Percentiles rank a stretch among this genome's conserved stretches.
Conservation (phyloP, 352 stramenopile genomes). For the Phytophthora boehmeriae region DNA sequence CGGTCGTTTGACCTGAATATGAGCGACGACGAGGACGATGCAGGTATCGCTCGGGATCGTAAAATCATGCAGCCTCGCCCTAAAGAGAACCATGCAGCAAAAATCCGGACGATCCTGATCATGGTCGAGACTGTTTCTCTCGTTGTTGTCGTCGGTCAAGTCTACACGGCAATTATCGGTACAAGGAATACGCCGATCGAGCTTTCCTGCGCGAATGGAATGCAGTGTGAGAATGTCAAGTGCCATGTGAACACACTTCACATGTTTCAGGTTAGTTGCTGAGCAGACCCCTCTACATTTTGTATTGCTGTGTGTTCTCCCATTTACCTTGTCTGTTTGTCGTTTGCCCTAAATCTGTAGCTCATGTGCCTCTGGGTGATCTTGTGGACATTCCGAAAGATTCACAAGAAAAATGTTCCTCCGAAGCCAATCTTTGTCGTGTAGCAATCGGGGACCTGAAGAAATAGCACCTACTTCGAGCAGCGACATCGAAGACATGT, state of each 20-base stretch:
- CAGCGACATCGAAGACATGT: background rate
- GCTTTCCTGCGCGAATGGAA: slow-evolving; percentile 12
- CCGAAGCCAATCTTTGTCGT: slow-evolving; percentile 29
- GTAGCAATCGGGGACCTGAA: slow-evolving; percentile 9
- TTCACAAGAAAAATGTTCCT: slow-evolving; percentile 41
- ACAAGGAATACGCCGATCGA: background rate
- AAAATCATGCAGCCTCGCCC: background rate
- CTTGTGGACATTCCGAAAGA: slow-evolving; percentile 48
- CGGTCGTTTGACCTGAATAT: slow-evolving; percentile 16
- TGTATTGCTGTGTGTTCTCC: too few relatives aligned
- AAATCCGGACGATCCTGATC: slow-evolving; percentile 46
- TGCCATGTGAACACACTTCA: slow-evolving; percentile 1
- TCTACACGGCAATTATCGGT: slow-evolving; percentile 8
- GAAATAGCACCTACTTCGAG: slow-evolving; percentile 10
- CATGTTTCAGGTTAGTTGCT: slow-evolving; percentile 7
- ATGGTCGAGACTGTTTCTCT: slow-evolving; percentile 38
- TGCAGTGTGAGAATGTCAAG: slow-evolving; percentile 1
- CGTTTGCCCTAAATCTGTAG: slow-evolving; percentile 12
- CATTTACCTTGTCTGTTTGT: background rate
- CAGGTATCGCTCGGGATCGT: slow-evolving; percentile 25
- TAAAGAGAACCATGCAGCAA: slow-evolving; percentile 20
- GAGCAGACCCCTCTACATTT: too few relatives aligned
- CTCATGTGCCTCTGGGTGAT: slow-evolving; percentile 42
- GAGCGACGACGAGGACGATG: slow-evolving; percentile 22
- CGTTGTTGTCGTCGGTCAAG: slow-evolving; percentile 36